Conservation (phyloP, 2,329 filamentous ascomycete species). For the Beauveria australis region DNA sequence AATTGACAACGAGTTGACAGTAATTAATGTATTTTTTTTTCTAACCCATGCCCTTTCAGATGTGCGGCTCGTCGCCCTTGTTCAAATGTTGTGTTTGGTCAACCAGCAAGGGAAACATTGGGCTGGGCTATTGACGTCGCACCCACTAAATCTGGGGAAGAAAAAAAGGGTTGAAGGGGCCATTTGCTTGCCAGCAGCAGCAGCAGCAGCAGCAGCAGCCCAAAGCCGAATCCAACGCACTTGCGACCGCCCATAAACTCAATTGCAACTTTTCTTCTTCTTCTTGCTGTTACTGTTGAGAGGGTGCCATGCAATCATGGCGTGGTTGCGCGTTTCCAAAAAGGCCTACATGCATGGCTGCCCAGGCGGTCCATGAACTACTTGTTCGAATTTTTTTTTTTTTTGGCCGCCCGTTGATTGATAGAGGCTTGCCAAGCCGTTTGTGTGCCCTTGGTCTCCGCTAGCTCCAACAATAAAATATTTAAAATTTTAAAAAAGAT, state of each 20-base stretch:
- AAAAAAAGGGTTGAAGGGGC: background rate
- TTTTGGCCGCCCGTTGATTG: too few species aligned
- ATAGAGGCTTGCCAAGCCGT: too few species aligned
- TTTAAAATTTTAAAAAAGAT: too few species aligned
- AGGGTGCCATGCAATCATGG: too few species aligned
- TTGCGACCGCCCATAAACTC: background rate
- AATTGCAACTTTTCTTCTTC: too few species aligned
- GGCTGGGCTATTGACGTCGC: background rate
- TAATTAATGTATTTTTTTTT: background rate
- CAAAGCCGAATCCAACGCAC: background rate
- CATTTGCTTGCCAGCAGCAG: background rate
- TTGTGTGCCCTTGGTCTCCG: too few species aligned
- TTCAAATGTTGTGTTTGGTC: background rate
- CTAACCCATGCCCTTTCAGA: background rate
- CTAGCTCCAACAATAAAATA: too few species aligned
- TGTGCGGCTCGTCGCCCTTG: background rate
- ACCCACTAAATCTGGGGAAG: background rate
- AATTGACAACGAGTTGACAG: background rate
- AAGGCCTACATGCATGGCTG: too few species aligned
- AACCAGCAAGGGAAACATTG: background rate
- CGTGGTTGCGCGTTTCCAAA: too few species aligned
- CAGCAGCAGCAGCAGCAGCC: background rate
- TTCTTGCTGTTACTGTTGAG: too few species aligned
- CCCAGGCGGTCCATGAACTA: too few species aligned
- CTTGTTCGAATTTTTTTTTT: too few species aligned